Conservation (phyloP, 495 filamentous ascomycete species). For the Hyaloscypha hepaticicola region DNA sequence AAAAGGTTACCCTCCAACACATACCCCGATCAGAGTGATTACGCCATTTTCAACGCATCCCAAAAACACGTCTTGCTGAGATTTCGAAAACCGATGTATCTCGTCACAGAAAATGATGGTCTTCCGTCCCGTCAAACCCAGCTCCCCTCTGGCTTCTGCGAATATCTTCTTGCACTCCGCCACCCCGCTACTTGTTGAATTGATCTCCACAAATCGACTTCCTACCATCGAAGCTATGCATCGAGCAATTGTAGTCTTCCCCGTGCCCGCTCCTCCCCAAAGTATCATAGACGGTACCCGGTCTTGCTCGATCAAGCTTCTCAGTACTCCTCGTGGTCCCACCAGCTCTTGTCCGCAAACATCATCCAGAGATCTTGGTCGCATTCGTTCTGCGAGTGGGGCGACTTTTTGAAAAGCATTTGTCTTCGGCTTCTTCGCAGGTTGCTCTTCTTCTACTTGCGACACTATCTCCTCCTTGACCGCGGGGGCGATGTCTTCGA, state of each 20-base stretch:
- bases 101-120: constrained; percentile 99
- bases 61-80: constrained; percentile 93
- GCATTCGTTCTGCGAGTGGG: constrained; percentile 92
- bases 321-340: constrained; percentile 76
- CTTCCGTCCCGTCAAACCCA: constrained; percentile 77
- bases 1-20: too few species aligned
- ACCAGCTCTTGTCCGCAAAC: constrained; percentile 92
- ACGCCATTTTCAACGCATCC: constrained; percentile 96
- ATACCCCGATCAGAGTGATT: constrained; percentile 76
- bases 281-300: constrained; percentile 91
- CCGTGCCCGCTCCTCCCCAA: constrained; percentile 89
- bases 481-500: constrained; percentile 28
- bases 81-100: constrained; percentile 91
- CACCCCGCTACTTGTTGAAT: constrained; percentile 88
- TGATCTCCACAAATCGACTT: constrained; percentile 91
- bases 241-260: constrained; percentile 96
- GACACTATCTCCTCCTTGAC: constrained; percentile 25
- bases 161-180: constrained; percentile 95
- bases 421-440: constrained; percentile 60
- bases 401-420: constrained; percentile 63
- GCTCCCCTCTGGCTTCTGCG: constrained; percentile 76
- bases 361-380: constrained; percentile 78
- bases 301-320: constrained; percentile 85
- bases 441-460: constrained; percentile 32
- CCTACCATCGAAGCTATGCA: constrained; percentile 81